Conservation (phyloP, 495 filamentous ascomycete genomes). For the Daldinia loculata region DNA sequence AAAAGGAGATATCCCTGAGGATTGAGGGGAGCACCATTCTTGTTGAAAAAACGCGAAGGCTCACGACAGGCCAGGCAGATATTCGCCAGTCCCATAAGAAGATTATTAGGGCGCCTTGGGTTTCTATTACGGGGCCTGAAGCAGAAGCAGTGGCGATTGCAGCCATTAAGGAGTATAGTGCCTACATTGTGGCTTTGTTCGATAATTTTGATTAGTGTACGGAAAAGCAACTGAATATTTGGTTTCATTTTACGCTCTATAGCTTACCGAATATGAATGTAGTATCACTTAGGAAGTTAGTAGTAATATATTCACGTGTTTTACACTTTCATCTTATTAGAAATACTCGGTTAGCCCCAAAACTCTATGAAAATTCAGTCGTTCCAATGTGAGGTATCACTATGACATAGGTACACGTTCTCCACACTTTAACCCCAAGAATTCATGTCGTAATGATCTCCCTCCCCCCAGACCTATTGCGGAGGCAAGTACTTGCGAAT, state of each 20-base stretch:
- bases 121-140: background rate
- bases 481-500: background rate
- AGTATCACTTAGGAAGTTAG: too few species aligned
- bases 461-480: background rate
- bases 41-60: background rate
- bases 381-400: background rate
- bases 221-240: background rate
- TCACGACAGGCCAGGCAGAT: background rate
- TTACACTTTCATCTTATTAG: too few species aligned
- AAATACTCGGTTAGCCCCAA: too few species aligned
- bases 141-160: conserved; percentile 1
- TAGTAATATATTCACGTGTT: too few species aligned
- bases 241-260: background rate
- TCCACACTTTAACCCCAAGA: background rate
- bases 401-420: background rate
- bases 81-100: background rate
- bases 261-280: background rate
- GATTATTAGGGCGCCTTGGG: background rate
- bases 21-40: background rate
- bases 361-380: background rate
- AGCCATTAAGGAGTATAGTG: conserved; percentile 7
- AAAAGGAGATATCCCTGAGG: background rate
- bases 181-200: conserved; percentile 23
- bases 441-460: background rate
- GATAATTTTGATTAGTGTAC: conserved; percentile 15